Percentiles rank a stretch among this genome's conserved stretches.
phyloP scores from a whole-genome alignment of 345 rosid species.

The Eucalyptus curtisii region DNA sequence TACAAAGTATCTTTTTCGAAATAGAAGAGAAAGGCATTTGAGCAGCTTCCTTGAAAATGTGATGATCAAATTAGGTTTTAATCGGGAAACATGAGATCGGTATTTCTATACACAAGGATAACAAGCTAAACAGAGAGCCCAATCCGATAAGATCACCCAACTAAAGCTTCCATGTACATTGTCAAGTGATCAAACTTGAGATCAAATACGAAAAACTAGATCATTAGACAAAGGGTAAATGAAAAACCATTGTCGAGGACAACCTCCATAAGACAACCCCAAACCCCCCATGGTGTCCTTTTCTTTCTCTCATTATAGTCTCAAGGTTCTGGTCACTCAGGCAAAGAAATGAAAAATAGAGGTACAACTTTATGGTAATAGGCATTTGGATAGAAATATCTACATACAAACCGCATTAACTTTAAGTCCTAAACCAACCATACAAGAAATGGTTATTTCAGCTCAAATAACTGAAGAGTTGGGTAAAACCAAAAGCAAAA shows the following conservation, averaged over 20 bases:
- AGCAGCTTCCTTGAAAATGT: not conserved
- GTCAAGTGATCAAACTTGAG: not conserved
- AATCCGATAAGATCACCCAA: not conserved
- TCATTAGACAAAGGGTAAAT: rapidly evolving
- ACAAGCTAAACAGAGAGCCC: not conserved
- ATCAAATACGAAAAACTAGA: no score
- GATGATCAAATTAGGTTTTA: no score
- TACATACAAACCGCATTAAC: not conserved
- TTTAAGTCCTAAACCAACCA: not conserved
- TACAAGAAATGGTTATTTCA: no score
- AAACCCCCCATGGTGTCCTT: no score
- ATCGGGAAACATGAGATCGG: not conserved
- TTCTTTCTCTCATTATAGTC: no score
- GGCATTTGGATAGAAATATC: not conserved
- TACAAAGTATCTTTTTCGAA: no score
- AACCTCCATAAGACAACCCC: no score
- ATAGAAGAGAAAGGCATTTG: not conserved
- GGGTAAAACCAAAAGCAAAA: not conserved
- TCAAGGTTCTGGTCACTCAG: not conserved
- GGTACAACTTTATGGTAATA: not conserved
- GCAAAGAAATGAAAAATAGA: no score
- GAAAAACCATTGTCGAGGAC: no score
- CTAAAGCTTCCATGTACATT: not conserved
- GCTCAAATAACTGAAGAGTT: not conserved
- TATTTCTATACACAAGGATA: not conserved